phyloP scores from a whole-genome alignment of 495 filamentous ascomycete species.

The Daldinia decipiens region DNA sequence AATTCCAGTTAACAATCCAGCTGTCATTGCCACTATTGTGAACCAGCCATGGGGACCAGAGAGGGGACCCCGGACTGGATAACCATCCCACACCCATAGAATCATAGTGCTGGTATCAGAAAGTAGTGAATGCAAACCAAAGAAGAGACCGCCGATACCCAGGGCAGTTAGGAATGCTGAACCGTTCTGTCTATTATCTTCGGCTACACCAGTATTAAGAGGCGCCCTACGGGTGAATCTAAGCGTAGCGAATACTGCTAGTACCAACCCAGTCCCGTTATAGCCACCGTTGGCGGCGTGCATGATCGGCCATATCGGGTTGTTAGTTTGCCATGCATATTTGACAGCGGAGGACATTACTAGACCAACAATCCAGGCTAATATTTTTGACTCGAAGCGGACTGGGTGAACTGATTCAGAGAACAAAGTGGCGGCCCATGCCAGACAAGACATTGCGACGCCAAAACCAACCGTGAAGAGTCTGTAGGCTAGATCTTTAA shows the following conservation, averaged over 20 bases:
- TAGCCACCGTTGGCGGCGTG: conserved; percentile 88
- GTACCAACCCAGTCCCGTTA: conserved; percentile 82
- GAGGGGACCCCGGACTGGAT: conserved; percentile 88
- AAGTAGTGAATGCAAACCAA: conserved; percentile 90
- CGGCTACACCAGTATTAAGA: conserved; percentile 60
- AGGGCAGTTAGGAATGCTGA: conserved; percentile 77
- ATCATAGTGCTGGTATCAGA: conserved; percentile 99
- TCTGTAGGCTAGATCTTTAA: conserved; percentile 76
- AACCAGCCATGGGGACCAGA: conserved; percentile 87
- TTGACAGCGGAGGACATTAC: conserved; percentile 88
- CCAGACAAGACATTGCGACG: conserved; percentile 78
- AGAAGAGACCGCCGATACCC: conserved; percentile 85
- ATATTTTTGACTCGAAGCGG: conserved; percentile 81
- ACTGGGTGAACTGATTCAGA: conserved; percentile 77
- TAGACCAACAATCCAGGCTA: conserved; percentile 83
- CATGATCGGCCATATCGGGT: conserved; percentile 96
- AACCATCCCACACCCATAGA: conserved; percentile 98
- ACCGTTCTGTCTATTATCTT: conserved; percentile 60
- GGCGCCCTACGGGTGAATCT: conserved; percentile 70
- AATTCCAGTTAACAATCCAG: conserved; percentile 81
- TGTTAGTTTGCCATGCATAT: conserved; percentile 95
- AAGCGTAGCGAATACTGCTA: conserved; percentile 79
- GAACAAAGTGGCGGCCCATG: conserved; percentile 83
- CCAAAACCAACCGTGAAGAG: conserved; percentile 84
- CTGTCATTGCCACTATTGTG: conserved; percentile 86